Evolutionary conservation across 495 filamentous ascomycete genomes (phyloP), one percentile per base, ranked within the genome.

Genomic region (Penicillium simplicissimum): DNA sequence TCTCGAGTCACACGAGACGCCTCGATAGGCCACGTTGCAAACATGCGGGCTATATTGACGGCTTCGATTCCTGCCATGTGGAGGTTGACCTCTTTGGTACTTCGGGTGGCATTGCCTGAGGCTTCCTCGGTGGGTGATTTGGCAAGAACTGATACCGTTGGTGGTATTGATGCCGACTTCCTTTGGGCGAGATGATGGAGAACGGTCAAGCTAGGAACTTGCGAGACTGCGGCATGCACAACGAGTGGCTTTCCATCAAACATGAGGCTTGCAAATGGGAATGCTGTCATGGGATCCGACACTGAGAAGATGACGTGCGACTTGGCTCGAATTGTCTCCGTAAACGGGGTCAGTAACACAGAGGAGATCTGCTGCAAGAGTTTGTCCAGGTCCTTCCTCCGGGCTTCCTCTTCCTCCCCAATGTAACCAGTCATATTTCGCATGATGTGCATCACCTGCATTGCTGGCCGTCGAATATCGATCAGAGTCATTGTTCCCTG

Each of bases 61-160:
- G 68, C 66, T 58, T 73, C 71, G 42, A 73, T 69, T 8, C 55
- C 66, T 11, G 71, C 69, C 68, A 70, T 71, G 38, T 67, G 64
- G 5, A 73, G 62, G 54, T 64, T 64, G 4, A 34, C 52, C 25
- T 73, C 66, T 14, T 62, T 35, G 8, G 33, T 52, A 11, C 17
- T 57, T 48, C 65, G 52, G 5, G 52, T 42, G 7, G 25, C 14
- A 21, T 5, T 25, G 6, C 23, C 60, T 21, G 36, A 10, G 13
- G 53, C 11, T 25, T 13, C 25, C 8, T 59, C 57, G 0, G 37
- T 57, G 1, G 66, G 68, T 33, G 70, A 61, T 58, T 71, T 71
- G 10, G 71, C 67, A 9, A 73, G 60, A 6, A 73, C 71, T 13
- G 71, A 71, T 3, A 73, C 64, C 8, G 67, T 70, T 13, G 68